phyloP scores from a whole-genome alignment of 805 yeast genomes.

The Starmerella stigmatis region DNA sequence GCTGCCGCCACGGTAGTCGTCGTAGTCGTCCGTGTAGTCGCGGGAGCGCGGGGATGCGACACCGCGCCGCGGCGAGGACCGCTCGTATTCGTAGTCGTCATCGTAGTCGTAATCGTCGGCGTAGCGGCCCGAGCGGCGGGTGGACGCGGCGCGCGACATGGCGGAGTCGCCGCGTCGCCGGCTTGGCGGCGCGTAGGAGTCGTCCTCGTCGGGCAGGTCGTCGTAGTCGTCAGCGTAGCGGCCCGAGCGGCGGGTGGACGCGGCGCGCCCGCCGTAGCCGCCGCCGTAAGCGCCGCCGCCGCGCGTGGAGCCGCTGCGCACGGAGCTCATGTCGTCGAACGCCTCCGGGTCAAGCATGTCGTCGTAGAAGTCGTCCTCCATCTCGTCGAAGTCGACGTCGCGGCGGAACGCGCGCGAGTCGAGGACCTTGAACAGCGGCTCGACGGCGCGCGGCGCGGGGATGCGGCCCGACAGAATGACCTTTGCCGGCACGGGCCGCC shows the following conservation, averaged over 20 bases:
- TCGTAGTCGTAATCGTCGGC: slow-evolving; percentile 22
- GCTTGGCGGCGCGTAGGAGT: slow-evolving; percentile 3
- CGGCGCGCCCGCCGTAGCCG: too few species aligned
- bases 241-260: too few species aligned
- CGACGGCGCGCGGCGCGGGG: slow-evolving; percentile 88
- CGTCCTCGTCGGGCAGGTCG: slow-evolving; percentile 22
- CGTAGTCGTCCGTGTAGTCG: slow-evolving; percentile 21
- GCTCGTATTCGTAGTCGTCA: slow-evolving; percentile 21
- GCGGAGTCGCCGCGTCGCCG: slow-evolving; percentile 6
- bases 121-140: slow-evolving; percentile 15
- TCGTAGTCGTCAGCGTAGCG: slow-evolving; percentile 23
- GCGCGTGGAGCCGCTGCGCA: slow-evolving; percentile 8
- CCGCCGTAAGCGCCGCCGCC: slow-evolving; percentile 5
- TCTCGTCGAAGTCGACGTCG: slow-evolving; percentile 38
- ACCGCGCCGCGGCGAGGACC: slow-evolving; percentile 8
- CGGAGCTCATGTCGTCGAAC: slow-evolving; percentile 18
- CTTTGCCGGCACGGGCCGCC: slow-evolving; percentile 79
- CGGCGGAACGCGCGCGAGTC: slow-evolving; percentile 70
- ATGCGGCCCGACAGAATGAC: slow-evolving; percentile 73
- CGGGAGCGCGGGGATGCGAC: slow-evolving; percentile 11
- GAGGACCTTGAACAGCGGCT: slow-evolving; percentile 71
- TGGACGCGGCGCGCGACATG: not conserved
- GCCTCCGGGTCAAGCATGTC: slow-evolving; percentile 51
- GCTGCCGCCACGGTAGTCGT: slow-evolving; percentile 12
- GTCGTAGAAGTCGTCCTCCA: slow-evolving; percentile 58